Percentiles rank a stretch among this genome's conserved stretches.
These are phyloP conservation scores for Debaryomyces sp. DNA, from an alignment of 1,139 yeast species.

Conservation along the genomic window DNA sequence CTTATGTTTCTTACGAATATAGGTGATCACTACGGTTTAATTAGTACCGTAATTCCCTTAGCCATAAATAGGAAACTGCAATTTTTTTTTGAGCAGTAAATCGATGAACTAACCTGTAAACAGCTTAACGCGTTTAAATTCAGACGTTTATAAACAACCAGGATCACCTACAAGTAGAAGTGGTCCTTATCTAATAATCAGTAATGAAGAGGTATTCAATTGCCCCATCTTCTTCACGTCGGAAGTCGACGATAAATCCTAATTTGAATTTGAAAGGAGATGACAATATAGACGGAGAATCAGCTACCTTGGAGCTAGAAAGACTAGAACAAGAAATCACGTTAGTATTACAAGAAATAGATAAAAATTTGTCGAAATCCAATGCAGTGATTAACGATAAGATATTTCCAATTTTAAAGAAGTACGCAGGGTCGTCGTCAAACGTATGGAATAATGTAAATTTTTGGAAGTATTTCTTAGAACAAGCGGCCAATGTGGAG, in stretches of 20 bases:
- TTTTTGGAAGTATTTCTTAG: slow-evolving; percentile 78
- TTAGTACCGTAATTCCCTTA: neutral
- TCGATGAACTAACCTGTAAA: neutral
- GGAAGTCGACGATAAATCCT: slow-evolving; percentile 32
- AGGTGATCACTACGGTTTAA: neutral
- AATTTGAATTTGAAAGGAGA: slow-evolving; percentile 13
- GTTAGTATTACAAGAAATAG: slow-evolving; percentile 75
- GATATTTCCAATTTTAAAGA: slow-evolving; percentile 62
- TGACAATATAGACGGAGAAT: slow-evolving; percentile 19
- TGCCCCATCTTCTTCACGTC: slow-evolving; percentile 41
- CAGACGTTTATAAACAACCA: neutral
- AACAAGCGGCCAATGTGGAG: slow-evolving; percentile 73
- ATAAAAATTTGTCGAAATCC: slow-evolving; percentile 65
- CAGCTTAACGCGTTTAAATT: neutral
- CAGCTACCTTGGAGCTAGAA: slow-evolving; percentile 61
- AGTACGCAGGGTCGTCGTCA: slow-evolving; percentile 56
- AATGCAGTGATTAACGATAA: slow-evolving; percentile 64
- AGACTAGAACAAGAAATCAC: slow-evolving; percentile 82
- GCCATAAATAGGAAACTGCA: neutral
- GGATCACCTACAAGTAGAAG: neutral
- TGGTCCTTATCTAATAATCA: neutral
- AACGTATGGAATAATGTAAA: slow-evolving; percentile 62
- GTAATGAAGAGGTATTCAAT: slow-evolving; percentile 44
- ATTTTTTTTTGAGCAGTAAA: neutral
- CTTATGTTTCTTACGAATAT: neutral